Evolutionary conservation across 306 rosid species (phyloP).

Genomic region (Rubus parviflorus): DNA sequence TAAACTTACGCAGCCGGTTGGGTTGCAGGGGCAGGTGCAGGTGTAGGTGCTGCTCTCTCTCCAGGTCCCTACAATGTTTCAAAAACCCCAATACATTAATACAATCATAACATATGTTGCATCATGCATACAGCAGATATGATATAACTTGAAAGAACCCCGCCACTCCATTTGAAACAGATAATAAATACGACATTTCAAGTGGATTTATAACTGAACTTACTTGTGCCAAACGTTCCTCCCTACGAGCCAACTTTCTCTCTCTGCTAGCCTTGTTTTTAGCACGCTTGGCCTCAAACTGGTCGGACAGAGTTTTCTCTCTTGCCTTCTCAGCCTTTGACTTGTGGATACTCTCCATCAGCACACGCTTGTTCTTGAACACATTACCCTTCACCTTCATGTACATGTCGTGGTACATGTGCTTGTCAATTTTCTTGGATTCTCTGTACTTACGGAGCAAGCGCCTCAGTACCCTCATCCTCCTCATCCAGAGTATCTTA

Average conservation of each 20-base stretch:
- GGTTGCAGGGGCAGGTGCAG: conserved; percentile 29
- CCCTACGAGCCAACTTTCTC: conserved; percentile 47
- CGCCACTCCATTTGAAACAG: neutral
- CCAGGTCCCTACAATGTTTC: conserved; percentile 41
- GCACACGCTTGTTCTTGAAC: conserved; percentile 52
- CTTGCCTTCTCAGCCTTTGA: conserved; percentile 55
- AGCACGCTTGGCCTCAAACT: conserved; percentile 50
- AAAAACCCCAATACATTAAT: neutral
- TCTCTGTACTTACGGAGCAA: conserved; percentile 50
- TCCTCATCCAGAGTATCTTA: conserved; percentile 60
- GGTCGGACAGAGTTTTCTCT: conserved; percentile 47
- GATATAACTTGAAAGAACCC: neutral
- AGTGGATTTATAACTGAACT: neutral
- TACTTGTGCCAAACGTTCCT: conserved; percentile 48
- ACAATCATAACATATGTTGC: neutral
- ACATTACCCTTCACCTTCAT: conserved; percentile 56
- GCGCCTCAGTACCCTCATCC: conserved; percentile 53
- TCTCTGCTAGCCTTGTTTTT: conserved; percentile 56
- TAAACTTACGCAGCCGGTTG: conserved; percentile 40
- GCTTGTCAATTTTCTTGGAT: conserved; percentile 46
- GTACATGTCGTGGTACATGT: conserved; percentile 58
- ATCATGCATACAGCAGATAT: neutral
- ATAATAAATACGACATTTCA: neutral
- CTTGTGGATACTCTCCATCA: conserved; percentile 58
- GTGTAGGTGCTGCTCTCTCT: conserved; percentile 41